Evolutionary conservation across 2,329 filamentous ascomycete species (phyloP).

Genomic region (Xylaria sp.): DNA sequence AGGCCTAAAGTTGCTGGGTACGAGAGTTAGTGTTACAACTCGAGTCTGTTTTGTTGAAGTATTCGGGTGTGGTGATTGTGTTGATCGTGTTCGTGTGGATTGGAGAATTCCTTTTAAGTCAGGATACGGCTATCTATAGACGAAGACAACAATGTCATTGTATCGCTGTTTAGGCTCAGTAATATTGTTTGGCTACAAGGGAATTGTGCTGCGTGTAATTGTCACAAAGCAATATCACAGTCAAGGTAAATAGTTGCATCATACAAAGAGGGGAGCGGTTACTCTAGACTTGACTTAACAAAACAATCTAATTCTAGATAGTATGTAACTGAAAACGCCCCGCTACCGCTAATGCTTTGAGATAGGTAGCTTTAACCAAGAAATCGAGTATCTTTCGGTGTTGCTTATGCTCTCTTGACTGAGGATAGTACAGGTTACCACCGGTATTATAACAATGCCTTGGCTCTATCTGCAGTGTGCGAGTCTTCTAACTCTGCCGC

Average conservation of each 20-base stretch:
- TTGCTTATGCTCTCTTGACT: too few relatives aligned
- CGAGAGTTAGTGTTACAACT: neutral
- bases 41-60: neutral
- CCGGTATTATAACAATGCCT: neutral
- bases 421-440: too few relatives aligned
- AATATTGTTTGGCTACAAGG: neutral
- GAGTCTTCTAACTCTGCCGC: constrained; percentile 22
- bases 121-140: neutral
- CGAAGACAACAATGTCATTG: neutral
- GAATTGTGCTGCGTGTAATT: too few relatives aligned
- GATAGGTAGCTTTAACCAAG: too few relatives aligned
- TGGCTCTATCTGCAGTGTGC: neutral
- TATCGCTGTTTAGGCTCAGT: neutral
- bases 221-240: too few relatives aligned
- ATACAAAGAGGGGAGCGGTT: too few relatives aligned
- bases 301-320: too few relatives aligned
- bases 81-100: neutral
- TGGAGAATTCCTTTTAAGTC: neutral
- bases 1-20: neutral
- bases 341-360: too few relatives aligned
- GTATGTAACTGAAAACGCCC: too few relatives aligned
- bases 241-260: too few relatives aligned
- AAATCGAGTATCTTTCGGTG: too few relatives aligned
- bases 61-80: neutral
- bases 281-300: too few relatives aligned